Evolutionary conservation across 2,329 filamentous ascomycete species (phyloP), one percentile per base, ranked within the genome.

Genomic region (Colletotrichum viniferum): DNA sequence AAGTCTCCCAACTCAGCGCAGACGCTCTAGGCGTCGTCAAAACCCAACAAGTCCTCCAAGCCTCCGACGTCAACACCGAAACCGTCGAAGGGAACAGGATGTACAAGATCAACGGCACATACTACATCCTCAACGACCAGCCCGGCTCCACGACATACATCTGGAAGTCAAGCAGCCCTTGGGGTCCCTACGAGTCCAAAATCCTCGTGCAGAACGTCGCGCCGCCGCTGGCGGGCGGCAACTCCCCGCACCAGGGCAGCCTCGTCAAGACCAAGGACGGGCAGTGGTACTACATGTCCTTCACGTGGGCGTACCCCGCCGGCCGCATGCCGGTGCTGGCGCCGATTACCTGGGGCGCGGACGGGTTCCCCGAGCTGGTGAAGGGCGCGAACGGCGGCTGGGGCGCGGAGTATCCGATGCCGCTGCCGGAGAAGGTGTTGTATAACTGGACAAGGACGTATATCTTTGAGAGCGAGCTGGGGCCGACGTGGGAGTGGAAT

Each of bases 231-330:
- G 64, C 83, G 0, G 86, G 84, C 18, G 86, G 86, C 1, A 88
- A 87, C 6, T 82, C 81, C 4, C 86, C 88, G 0, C 88, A 92
- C 77, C 91, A 93, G 79, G 91, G 91, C 2, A 87, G 89, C 24
- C 81, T 92, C 3, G 85, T 92, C 6, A 83, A 89, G 68, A 90
- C 88, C 0, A 84, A 86, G 1, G 80, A 85, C 14, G 89, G 88
- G 0, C 82, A 88, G 14, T 92, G 90, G 90, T 91, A 90, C 79
- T 92, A 89, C 77, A 88, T 92, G 81, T 86, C 88, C 0, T 92
- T 92, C 79, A 83, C 87, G 5, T 88, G 89, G 79, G 84, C 86
- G 0, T 92, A 90, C 74, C 90, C 91, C 0, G 87, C 85, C 5
- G 91, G 91, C 0, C 86, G 90, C 26, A 86, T 91, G 13, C 91